Base-by-base conservation (phyloP, 495 filamentous ascomycete species). In the Neurospora hispaniola region DNA sequence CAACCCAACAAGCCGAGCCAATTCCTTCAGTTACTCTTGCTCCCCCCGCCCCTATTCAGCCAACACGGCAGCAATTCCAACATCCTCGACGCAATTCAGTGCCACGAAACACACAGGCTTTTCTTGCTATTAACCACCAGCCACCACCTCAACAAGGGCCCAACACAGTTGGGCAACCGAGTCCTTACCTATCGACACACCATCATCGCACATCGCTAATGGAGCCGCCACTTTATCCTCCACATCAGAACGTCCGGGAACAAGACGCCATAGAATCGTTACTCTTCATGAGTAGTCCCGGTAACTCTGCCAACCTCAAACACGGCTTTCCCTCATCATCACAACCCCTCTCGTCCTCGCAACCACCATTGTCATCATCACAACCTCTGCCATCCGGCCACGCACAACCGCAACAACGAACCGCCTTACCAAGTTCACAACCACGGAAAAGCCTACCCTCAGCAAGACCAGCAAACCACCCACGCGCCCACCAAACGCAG, bases 251-350 rank as follows among this genome's bases (percentile, higher is more conserved):
- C 35, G 80, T 82, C 2, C 90, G 91, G 76, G 93, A 97, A 76
- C 89, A 94, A 76, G 93, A 96, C 75, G 93, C 93, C n/a, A 90
- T 96, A 31, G 93, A 97, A 77, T 92, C 91, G 0, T 82, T 96
- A 35, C 84, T 96, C 27, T 94, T 93, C 81, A 94, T 97, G 92
- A 92, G 91, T 72, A 94, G 92, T 75, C 93, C 93, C 0, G 90
- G 89, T 14, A 92, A 94, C 77, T 91, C 92, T 4, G 87, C 86
- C 73, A 84, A 86, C 75, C 80, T 88, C 68, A 85, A 85, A 70
- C 86, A 86, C 48, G 72, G 81, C 7, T 87, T 87, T 75, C 82
- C 82, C 12, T 79, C 80, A 5, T 75, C 81, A 7, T 74, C 79
- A 6, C 79, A 84, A 18, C 78, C 83, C 18, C 74, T 78, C 2